Evolutionary conservation across 2,329 filamentous ascomycete species (phyloP).

Genomic region (Venturia effusa): DNA sequence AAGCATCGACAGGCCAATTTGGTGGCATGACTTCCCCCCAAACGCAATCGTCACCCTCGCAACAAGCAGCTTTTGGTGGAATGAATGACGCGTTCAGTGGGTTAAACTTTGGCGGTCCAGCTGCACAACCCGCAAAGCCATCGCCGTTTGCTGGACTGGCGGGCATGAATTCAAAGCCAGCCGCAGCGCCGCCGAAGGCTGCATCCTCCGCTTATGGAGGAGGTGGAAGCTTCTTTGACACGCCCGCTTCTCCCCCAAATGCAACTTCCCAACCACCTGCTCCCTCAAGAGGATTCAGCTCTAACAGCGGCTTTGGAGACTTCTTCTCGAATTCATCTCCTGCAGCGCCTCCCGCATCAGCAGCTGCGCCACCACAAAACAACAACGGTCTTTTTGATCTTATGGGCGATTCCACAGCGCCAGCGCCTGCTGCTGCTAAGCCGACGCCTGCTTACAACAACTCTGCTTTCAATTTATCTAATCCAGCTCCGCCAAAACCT

Average conservation of each 20-base stretch:
- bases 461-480: slow-evolving; percentile 77
- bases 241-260: slow-evolving; percentile 41
- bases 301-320: slow-evolving; percentile 47
- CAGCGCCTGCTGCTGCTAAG: slow-evolving; percentile 20
- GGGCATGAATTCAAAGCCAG: slow-evolving; percentile 25
- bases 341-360: slow-evolving; percentile 17
- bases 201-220: slow-evolving; percentile 41
- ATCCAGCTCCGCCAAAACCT: slow-evolving; percentile 26
- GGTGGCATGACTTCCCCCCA: slow-evolving; percentile 39
- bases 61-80: slow-evolving; percentile 46
- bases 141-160: slow-evolving; percentile 55
- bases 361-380: slow-evolving; percentile 33
- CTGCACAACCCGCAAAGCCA: slow-evolving; percentile 40
- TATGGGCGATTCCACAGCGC: slow-evolving; percentile 35
- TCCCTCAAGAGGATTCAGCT: slow-evolving; percentile 42
- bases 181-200: slow-evolving; percentile 24
- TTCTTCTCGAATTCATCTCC: slow-evolving; percentile 54
- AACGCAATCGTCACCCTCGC: slow-evolving; percentile 17
- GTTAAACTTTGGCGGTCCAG: slow-evolving; percentile 45
- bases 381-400: slow-evolving; percentile 78
- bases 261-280: slow-evolving; percentile 33
- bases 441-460: slow-evolving; percentile 30
- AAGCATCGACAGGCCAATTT: slow-evolving; percentile 41
- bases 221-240: slow-evolving; percentile 79
- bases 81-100: slow-evolving; percentile 74